Evolutionary conservation across 345 rosid genomes (phyloP), one percentile per base, ranked within the genome.

Genomic region (Rhizophora mangle): DNA sequence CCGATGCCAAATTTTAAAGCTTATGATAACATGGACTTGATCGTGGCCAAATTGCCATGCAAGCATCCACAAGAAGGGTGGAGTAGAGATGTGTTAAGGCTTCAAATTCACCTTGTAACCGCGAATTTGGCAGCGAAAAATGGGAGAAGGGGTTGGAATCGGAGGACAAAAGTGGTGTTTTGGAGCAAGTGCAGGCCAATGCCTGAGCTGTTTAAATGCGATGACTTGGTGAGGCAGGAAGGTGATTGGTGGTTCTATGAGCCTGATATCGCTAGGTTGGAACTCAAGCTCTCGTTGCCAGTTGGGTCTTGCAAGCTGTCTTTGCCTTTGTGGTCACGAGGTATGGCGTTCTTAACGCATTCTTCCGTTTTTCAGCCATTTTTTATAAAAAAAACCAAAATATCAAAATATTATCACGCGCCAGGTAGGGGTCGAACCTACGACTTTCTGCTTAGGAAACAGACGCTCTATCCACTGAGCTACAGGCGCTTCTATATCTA

Each of bases 381-480:
- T 6, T 24, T 24, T 24, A 24, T 24, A 24, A 5, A 31, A 31
- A 31, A 31, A 3, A 31, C 32, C 4, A 31, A 30, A 30, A 3
- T 0, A 4, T 24, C 0, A 30, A 30, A 2, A 30, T 24, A 24
- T 24, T 6, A 32, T 32, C 10, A n/a, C 60, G 58, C 75, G 74
- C 58, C 74, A 84, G 94, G 84, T 83, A 84, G 90, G 89, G 91
- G 82, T 86, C 88, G 90, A 91, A 88, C 91, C 94, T 87, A 87
- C 82, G 93, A 74, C 97, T 81, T 91, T 91, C 96, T 85, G 96
- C 96, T 89, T 91, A 89, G 92, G 93, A 94, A 89, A 89, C 96
- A 88, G 93, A 87, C 97, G 89, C 93, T 88, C 96, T 89, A 89
- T 91, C 93, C 96, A 94, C 95, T 88, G 92, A 94, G 93, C 98